Base-by-base conservation (phyloP, 2,329 filamentous ascomycete genomes). In the Penicillium janthinellum region DNA sequence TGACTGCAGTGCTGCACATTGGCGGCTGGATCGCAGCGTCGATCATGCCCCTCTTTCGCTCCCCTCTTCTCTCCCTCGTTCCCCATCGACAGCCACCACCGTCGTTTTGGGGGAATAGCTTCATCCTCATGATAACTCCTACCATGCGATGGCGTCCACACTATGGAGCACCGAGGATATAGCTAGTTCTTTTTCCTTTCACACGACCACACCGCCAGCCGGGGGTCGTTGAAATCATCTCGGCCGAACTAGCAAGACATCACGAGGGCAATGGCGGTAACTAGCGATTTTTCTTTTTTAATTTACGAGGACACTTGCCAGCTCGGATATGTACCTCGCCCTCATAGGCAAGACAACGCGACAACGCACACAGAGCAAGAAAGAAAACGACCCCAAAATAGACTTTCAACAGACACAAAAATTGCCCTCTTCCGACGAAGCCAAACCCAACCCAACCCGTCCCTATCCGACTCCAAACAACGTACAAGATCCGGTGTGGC, bases 241-340 rank as follows among this genome's bases (percentile, higher is more conserved):
- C 57, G 55, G 62, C 62, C 55, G 57, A 60, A 63, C 20, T 39
- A 41, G 34, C 31, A 60, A 54, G 31, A 59, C 55, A 44, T 61
- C 62, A 64, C 59, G 57, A 54, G 57, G 44, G 38, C 55, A 58
- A 57, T 50, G 14, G 58, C 54, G 58, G 54, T 54, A 57, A 48
- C 2, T 20, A 20, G 11, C 22, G 48, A 53, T 42, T 15, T 12
- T 31, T 7, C 10, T 20, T 22, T 10, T 20, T n/a, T 10, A 6
- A 20, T 39, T 45, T 25, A 12, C 11, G 42, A 25, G 11, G 8
- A 12, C 22, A 22, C n/a, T 37, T 7, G n/a, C 11, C n/a, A 41
- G 15, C 37, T 52, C 37, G 35, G 20, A 52, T 52, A 42, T 53
- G 51, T 41, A 53, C 22, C 38, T 42, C 51, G 51, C 51, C 51